Base-by-base conservation (phyloP, 306 rosid species). In the Cicer pinnatifidum region DNA sequence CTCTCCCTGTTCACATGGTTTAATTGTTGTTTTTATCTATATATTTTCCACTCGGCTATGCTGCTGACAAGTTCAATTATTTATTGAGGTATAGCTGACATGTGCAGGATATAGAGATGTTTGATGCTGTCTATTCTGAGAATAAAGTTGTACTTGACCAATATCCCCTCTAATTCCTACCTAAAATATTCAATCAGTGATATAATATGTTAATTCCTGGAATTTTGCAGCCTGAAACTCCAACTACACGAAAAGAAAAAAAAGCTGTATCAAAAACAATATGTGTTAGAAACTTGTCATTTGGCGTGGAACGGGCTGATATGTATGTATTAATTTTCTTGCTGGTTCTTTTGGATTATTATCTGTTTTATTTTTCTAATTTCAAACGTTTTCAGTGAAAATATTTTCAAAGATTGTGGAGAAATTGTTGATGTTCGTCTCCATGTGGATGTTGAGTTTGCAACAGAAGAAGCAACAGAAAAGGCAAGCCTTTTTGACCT, bases 381-480 rank as follows among this genome's bases (percentile, higher is more conserved):
- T 48, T 39, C 6, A 63, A 65, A 12, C n/a, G 47, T 71, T 12
- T 58, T 65, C 79, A 93, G 98, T 61, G 91, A 80, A 56, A 69
- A 64, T 51, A 82, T 87, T 82, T 93, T 93, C 72, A 80, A 87
- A 74, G 81, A 81, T 63, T 85, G 82, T 65, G 98, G 93, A 8
- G 84, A 80, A 68, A 69, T 91, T 64, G 83, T 85, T 79, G 90
- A 86, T 38, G 79, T 90, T 12, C 90, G 91, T 50, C 80, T 93
- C 2, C 50, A 85, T 7, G 35, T 48, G 2, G 83, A 85, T 66
- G 23, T 23, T 0, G 88, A 82, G 75, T 92, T 92, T 81, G 89
- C 84, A 54, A 86, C 89, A 0, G 73, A 67, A 48, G 91, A 86
- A 85, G 89, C 69, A 6, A 93, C 89, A 1, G 60, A 78, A 6